Percentiles rank a stretch among this genome's conserved stretches.
Conservation (phyloP, 352 stramenopile genomes). For the Hyaloperonospora brassicae region DNA sequence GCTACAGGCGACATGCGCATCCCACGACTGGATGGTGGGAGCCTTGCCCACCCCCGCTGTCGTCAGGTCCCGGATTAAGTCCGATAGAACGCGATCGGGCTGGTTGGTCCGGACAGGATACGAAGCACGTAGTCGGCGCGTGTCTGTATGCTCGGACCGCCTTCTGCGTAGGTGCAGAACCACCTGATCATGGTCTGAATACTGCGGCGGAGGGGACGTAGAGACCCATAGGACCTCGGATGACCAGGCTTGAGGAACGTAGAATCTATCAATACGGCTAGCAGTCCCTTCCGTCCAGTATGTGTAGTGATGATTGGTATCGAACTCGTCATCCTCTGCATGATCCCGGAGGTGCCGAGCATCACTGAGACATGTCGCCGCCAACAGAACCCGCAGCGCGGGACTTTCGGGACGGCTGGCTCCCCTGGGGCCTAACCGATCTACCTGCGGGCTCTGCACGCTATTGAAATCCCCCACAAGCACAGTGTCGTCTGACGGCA, state of each 20-base stretch:
- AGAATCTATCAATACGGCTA: not conserved
- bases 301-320: not conserved
- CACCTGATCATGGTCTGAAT: too few relatives aligned
- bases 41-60: too few relatives aligned
- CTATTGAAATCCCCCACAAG: not conserved
- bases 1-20: too few relatives aligned
- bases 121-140: too few relatives aligned
- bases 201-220: not conserved
- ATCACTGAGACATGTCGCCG: too few relatives aligned
- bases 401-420: not conserved
- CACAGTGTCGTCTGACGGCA: too few relatives aligned
- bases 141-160: too few relatives aligned
- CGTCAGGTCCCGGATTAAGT: too few relatives aligned
- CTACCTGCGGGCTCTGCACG: not conserved
- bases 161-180: too few relatives aligned
- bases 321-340: not conserved
- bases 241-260: not conserved
- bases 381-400: not conserved
- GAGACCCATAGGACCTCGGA: not conserved
- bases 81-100: too few relatives aligned
- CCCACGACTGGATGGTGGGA: too few relatives aligned
- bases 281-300: not conserved
- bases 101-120: too few relatives aligned
- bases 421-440: not conserved
- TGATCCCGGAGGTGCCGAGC: not conserved